phyloP scores from a whole-genome alignment of 2,329 filamentous ascomycete genomes.

The Colletotrichum abscissum region DNA sequence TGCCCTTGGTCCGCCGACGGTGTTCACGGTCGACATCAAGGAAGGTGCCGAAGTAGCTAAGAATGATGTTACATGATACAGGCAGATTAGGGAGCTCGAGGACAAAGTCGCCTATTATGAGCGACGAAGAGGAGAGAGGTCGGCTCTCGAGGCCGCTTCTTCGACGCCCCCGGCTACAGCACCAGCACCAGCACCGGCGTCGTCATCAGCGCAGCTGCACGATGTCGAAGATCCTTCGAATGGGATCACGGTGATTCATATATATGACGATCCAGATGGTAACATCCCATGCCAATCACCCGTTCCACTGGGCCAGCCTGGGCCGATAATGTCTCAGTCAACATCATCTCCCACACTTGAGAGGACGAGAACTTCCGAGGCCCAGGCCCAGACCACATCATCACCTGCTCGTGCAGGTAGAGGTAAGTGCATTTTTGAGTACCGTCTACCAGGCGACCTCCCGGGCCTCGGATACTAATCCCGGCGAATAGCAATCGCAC shows the following conservation, averaged over 20 bases:
- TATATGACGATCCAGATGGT: neutral
- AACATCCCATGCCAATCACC: neutral
- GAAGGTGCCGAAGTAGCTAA: neutral
- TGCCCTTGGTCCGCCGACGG: neutral
- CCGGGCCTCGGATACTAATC: neutral
- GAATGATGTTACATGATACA: neutral
- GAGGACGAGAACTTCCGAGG: neutral
- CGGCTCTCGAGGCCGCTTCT: neutral
- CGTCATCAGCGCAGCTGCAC: neutral
- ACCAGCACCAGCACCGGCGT: no score
- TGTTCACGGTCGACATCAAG: neutral
- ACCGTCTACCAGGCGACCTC: accelerated
- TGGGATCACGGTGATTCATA: neutral
- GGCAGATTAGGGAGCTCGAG: conserved; percentile 11
- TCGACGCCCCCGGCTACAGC: neutral
- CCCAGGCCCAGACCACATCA: neutral
- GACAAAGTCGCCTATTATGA: conserved; percentile 16
- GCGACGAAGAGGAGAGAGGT: neutral
- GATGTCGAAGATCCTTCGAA: neutral
- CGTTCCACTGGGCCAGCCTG: neutral
- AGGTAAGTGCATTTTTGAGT: neutral
- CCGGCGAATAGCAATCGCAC: conserved; percentile 14
- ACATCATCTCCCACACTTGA: neutral
- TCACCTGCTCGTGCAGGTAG: neutral
- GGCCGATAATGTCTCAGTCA: neutral